Conservation (phyloP, 2,329 filamentous ascomycete genomes). For the Geosmithia putterillii region DNA sequence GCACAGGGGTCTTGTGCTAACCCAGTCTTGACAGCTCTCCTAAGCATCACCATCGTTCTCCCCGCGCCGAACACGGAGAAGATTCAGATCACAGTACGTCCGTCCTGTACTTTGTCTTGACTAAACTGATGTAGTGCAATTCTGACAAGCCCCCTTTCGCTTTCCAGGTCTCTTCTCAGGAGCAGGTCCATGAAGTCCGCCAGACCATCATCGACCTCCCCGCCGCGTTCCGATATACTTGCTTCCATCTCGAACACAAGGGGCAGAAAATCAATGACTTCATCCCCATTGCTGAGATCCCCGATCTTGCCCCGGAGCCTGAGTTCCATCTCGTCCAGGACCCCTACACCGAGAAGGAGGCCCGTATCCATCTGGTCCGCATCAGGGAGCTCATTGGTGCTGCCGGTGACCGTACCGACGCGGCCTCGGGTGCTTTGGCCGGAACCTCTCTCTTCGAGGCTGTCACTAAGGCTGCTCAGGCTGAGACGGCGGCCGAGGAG, state of each 20-base stretch:
- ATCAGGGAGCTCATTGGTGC: slow-evolving; percentile 89
- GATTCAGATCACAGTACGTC: slow-evolving; percentile 71
- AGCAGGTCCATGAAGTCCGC: slow-evolving; percentile 93
- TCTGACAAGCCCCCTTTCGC: not conserved
- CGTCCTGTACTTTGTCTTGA: not conserved
- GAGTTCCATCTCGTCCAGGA: slow-evolving; percentile 80
- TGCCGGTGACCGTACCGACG: slow-evolving; percentile 77
- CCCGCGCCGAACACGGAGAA: slow-evolving; percentile 62
- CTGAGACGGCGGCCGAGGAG: slow-evolving; percentile 9
- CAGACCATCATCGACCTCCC: slow-evolving; percentile 94
- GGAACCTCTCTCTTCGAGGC: slow-evolving; percentile 81
- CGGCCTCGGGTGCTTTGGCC: slow-evolving; percentile 72
- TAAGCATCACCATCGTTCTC: slow-evolving; percentile 62
- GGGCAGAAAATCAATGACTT: slow-evolving; percentile 91
- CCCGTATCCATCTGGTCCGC: slow-evolving; percentile 83
- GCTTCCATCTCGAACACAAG: slow-evolving; percentile 92
- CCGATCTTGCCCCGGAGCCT: slow-evolving; percentile 63
- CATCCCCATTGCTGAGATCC: slow-evolving; percentile 79
- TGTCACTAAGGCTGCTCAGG: slow-evolving; percentile 43
- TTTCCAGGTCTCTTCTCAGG: slow-evolving; percentile 70
- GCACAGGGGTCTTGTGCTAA: not conserved
- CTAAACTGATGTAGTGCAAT: not conserved
- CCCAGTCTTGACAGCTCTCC: slow-evolving; percentile 28
- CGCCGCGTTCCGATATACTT: slow-evolving; percentile 90
- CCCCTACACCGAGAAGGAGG: slow-evolving; percentile 97